Evolutionary conservation across 1,139 yeast species (phyloP), one percentile per base, ranked within the genome.

Genomic region (Nakaseomyces delphensis): DNA sequence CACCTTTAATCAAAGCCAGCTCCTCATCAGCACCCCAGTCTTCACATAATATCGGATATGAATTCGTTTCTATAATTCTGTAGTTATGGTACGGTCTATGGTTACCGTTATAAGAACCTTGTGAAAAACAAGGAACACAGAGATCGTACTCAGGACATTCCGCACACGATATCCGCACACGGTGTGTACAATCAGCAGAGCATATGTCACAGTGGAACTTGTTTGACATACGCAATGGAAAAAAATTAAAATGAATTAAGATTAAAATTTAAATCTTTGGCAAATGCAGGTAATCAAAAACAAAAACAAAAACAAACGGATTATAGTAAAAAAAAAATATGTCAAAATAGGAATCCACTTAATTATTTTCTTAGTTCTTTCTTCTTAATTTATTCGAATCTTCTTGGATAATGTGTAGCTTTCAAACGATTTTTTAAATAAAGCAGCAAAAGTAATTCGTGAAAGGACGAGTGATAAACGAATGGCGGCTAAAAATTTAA

Each of bases 11-110:
- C 47, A 91, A 69, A 39, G 86, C 68, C 47, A 89, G 61, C 62
- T 91, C 99, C 62, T 91, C 99, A 63, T 91, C 98, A 0, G 98
- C 98, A 25, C 98, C 98, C 99, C 99, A 91, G 40, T 83, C 91
- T 44, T 74, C 76, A 43, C 79, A 84, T 53, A 91, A 82, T 18
- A 93, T 84, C 0, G 99, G 98, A 58, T 86, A 91, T 4, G 95
- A 84, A 58, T 89, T 91, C 54, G 93, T 96, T 62, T 91, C 98
- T 35, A 91, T 82, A 20, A 91, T 84, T 57, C 79, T 75, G 63
- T 91, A 91, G 60, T 85, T 94, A 61, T 91, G 99, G 76, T 80
- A 85, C 21, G 98, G 97, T 63, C 86, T 79, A 65, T 91, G 99
- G 50, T 77, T 81, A 1, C 87, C 93, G 3, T 93, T 76, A 24